Conservation (phyloP, 495 filamentous ascomycete genomes). For the Lentithecium fluviatile region DNA sequence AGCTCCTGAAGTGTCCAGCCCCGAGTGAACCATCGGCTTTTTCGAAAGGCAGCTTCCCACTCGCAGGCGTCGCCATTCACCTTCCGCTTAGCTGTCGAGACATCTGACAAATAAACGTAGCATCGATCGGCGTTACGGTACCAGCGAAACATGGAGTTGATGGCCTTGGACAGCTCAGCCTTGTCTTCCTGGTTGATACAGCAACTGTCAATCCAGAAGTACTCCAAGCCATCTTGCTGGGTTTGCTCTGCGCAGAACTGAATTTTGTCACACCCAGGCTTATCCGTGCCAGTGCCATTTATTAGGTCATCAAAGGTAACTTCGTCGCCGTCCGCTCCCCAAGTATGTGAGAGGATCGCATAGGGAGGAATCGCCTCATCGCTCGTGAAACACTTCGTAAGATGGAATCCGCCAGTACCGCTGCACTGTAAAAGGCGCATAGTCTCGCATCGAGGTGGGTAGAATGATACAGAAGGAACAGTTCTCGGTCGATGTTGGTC, state of each 20-base stretch:
- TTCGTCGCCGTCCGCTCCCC: conserved; percentile 2
- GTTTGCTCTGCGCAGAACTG: conserved; percentile 7
- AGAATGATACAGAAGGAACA: too few species aligned
- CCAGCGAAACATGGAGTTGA: conserved; percentile 11
- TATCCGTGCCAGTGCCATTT: conserved; percentile 4
- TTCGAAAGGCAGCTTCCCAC: background rate
- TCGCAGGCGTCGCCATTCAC: background rate
- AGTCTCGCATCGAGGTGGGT: too few species aligned
- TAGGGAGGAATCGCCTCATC: too few species aligned
- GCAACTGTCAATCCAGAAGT: too few species aligned
- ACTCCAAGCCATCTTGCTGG: background rate
- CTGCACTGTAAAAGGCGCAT: too few species aligned
- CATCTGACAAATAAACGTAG: background rate
- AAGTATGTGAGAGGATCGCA: conserved; percentile 12
- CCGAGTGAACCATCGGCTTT: conserved; percentile 3
- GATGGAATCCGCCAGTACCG: too few species aligned
- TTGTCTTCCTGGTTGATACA: too few species aligned
- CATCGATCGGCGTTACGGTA: conserved; percentile 4
- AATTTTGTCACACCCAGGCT: conserved; percentile 8
- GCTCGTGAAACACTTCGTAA: too few species aligned
- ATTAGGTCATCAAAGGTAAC: conserved; percentile 10
- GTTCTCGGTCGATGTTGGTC: too few species aligned
- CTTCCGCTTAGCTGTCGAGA: background rate
- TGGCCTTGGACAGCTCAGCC: background rate
- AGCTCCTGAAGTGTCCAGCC: background rate